Base-by-base conservation (phyloP, 1,284 basidiomycete species). In the Coniophora puteana region DNA sequence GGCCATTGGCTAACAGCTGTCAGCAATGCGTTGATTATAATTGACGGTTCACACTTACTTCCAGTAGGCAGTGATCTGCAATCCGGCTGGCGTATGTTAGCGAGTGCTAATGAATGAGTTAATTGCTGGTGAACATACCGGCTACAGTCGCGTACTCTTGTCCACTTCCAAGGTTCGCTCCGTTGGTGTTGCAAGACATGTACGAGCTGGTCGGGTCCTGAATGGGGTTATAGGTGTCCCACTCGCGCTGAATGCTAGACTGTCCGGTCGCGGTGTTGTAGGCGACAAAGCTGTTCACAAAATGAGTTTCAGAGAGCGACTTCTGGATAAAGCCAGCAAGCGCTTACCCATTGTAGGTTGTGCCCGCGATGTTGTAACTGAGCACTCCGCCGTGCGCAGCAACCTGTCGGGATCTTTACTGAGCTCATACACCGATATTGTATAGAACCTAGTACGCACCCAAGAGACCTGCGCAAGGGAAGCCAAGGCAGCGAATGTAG, bases 31-130 rank as follows among this genome's bases (percentile, higher is more conserved):
- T 27, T 5, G 6, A 2, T 13, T 7, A 25, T 28, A 8, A n/a
- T n/a, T n/a, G 14, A 12, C 4, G 17, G 33, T 4, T 10, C 26
- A 14, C 36, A 43, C 42, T 42, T 39, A 52, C 48, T 58, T 63
- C 69, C 69, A 72, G 51, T 66, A 68, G 16, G 70, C 70, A 4
- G 59, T 64, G 46, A 73, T 61, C 26, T 60, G 51, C 17, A 65
- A 61, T 30, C 71, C 71, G 40, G 69, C 69, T 31, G 33, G n/a
- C 13, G 5, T 6, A 31, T 31, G 7, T 14, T 31, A 16, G 7
- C 6, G n/a, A 18, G 20, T 31, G n/a, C n/a, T 31, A 7, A 14
- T 31, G 29, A 8, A 16, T 6, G 29, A 31, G 8, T 31, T 27
- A 10, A 27, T 8, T 14, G 29, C 7, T 12, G n/a, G n/a, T n/a